Conservation (phyloP, 345 rosid genomes). For the Psidium guajava region DNA sequence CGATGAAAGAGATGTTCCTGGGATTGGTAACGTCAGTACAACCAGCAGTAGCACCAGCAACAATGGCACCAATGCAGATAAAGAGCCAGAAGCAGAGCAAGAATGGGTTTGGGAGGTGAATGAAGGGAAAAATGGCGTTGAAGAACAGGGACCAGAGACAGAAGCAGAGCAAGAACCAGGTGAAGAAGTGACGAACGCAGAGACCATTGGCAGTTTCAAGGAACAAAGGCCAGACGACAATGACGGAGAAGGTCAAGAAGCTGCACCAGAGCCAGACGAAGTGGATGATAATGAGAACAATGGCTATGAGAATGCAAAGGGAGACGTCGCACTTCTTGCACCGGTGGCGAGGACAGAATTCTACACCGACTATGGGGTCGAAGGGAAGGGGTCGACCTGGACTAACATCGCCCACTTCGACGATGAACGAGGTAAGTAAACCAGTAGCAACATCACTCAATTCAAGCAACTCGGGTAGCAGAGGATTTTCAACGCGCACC, state of each 20-base stretch:
- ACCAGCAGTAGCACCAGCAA: background rate
- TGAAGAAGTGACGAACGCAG: background rate
- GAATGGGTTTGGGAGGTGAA: background rate
- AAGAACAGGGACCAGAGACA: background rate
- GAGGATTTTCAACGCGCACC: background rate
- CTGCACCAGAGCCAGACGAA: background rate
- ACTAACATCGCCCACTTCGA: background rate
- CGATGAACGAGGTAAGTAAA: background rate
- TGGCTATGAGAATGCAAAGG: background rate
- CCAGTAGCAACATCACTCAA: background rate
- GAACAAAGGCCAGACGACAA: background rate
- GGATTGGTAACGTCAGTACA: background rate
- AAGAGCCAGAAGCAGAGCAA: background rate
- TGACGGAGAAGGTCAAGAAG: background rate
- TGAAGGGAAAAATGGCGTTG: background rate
- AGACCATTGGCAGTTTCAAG: background rate
- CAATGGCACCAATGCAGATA: background rate
- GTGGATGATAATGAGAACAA: background rate
- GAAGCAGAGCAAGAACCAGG: background rate
- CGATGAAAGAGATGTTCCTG: background rate
- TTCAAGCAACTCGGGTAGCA: background rate
- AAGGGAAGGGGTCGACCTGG: background rate
- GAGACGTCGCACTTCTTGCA: background rate
- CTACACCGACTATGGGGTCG: background rate
- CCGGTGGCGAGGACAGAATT: background rate